A percentile compares a stretch with the other conserved stretches of the same genome.
phyloP scores from a whole-genome alignment of 2,329 filamentous ascomycete genomes.

The Mollisia scopiformis region DNA sequence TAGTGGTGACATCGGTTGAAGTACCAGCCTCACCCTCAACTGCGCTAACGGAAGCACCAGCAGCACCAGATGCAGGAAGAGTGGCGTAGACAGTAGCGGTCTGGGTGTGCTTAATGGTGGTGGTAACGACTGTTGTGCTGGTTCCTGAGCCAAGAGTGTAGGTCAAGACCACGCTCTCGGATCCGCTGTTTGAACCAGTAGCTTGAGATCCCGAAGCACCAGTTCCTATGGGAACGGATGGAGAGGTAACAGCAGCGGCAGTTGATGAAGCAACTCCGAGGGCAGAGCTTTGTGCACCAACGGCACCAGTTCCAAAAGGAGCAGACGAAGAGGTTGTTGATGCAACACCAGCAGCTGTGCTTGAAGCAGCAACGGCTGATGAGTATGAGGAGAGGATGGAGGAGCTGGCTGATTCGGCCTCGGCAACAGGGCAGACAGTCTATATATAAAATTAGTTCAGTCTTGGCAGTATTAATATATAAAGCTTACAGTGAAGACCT shows the following conservation, averaged over 20 bases:
- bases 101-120: slow-evolving; percentile 45
- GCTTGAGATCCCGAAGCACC: slow-evolving; percentile 7
- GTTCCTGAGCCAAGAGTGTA: slow-evolving; percentile 44
- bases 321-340: slow-evolving; percentile 2
- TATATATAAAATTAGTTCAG: slow-evolving; percentile 6
- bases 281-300: background rate
- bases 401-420: slow-evolving; percentile 43
- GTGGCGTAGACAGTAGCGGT: slow-evolving; percentile 35
- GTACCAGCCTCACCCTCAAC: background rate
- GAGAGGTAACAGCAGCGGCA: slow-evolving; percentile 4
- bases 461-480: background rate
- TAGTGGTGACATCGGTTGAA: slow-evolving; percentile 13
- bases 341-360: slow-evolving; percentile 14
- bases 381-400: slow-evolving; percentile 40
- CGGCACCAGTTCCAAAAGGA: slow-evolving; percentile 20
- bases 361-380: slow-evolving; percentile 13
- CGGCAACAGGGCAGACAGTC: slow-evolving; percentile 52
- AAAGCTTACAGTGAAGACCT: slow-evolving; percentile 43
- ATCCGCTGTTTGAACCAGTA: slow-evolving; percentile 1
- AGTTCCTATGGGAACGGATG: slow-evolving; percentile 5
- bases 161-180: slow-evolving; percentile 36
- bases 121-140: slow-evolving; percentile 48
- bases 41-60: slow-evolving; percentile 5
- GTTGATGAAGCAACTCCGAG: slow-evolving; percentile 1
- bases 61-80: slow-evolving; percentile 7